Evolutionary conservation across 106 monocot genomes (phyloP).

Genomic region (Acorus calamus): DNA sequence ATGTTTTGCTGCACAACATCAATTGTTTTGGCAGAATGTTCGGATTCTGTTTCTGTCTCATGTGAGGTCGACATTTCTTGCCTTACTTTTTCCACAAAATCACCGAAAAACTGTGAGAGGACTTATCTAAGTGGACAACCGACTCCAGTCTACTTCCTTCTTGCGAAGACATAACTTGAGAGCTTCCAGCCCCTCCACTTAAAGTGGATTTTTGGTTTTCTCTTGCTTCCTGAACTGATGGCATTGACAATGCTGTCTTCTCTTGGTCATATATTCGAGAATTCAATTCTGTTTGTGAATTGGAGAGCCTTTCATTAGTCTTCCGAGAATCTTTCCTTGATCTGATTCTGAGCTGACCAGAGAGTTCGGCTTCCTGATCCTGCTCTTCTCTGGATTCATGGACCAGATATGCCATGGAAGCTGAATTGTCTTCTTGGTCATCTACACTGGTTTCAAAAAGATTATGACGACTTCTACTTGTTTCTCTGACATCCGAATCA

Average conservation of each 20-base stretch:
- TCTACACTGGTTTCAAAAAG: neutral
- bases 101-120: slow-evolving; percentile 29
- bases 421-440: neutral
- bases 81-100: slow-evolving; percentile 27
- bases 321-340: slow-evolving; percentile 2
- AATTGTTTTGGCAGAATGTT: slow-evolving; percentile 13
- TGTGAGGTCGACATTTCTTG: slow-evolving; percentile 14
- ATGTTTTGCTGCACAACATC: neutral
- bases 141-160: slow-evolving; percentile 28
- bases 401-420: slow-evolving; percentile 2
- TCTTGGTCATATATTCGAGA: neutral
- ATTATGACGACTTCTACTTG: neutral
- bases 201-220: neutral
- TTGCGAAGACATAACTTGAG: neutral
- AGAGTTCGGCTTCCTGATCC: neutral
- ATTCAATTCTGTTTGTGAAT: neutral
- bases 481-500: neutral
- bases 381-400: neutral
- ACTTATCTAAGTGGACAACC: slow-evolving; percentile 21
- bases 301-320: slow-evolving; percentile 8
- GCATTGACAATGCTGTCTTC: neutral
- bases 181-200: neutral
- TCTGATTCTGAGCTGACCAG: neutral
- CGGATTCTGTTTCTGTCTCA: slow-evolving; percentile 4
- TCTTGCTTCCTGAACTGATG: slow-evolving; percentile 6